A percentile compares a stretch with the other conserved stretches of the same genome.
These are phyloP conservation scores for Clausena lansium DNA, from an alignment of 345 rosid species.

Conservation along the genomic window DNA sequence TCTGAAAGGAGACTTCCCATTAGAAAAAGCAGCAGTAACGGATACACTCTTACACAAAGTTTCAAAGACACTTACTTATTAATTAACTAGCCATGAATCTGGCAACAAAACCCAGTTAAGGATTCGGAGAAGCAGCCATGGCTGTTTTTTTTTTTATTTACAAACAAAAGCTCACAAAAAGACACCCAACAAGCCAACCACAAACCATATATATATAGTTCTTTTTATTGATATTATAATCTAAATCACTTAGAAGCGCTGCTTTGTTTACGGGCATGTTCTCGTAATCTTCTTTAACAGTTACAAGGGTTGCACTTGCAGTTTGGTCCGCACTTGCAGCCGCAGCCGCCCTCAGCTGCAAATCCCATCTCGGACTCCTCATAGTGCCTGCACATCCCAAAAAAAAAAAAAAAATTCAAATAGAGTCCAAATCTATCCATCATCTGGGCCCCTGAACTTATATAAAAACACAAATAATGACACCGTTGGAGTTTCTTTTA, in stretches of 20 bases:
- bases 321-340: constrained; percentile 75
- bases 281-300: constrained; percentile 28
- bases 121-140: neutral
- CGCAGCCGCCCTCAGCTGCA: constrained; percentile 50
- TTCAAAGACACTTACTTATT: neutral
- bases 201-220: neutral
- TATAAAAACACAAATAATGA: too few relatives aligned
- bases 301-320: constrained; percentile 54
- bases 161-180: neutral
- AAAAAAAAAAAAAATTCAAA: neutral
- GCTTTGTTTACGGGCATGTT: constrained; percentile 1
- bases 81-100: neutral
- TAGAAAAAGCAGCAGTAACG: neutral
- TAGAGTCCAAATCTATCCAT: neutral
- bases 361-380: constrained; percentile 36
- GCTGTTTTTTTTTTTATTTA: neutral
- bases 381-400: constrained; percentile 25
- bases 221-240: neutral
- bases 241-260: neutral
- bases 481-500: too few relatives aligned
- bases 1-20: neutral
- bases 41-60: neutral
- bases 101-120: neutral
- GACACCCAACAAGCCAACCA: neutral
- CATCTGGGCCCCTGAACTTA: neutral